Evolutionary conservation across 495 filamentous ascomycete genomes (phyloP), one percentile per base, ranked within the genome.

Genomic region (Thermochaetoides thermophila): DNA sequence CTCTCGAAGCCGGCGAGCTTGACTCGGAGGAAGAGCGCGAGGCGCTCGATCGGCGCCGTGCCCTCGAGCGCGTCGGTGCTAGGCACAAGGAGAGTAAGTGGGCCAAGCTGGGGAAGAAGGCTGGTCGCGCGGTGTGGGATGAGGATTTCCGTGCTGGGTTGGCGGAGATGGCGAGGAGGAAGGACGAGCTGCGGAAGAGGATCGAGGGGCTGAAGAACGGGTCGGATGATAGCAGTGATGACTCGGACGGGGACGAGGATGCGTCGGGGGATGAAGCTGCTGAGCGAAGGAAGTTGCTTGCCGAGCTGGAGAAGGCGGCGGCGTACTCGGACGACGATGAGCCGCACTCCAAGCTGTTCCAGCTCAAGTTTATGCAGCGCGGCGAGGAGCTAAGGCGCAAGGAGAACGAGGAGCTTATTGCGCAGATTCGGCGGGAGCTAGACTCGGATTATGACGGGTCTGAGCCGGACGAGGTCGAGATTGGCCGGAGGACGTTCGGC

Each of bases 51-150:
- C 69, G 85, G 13, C 68, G 71, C 39, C 65, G 89, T 43, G 89
- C 89, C 4, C 72, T 80, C 53, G 86, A 87, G 48, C 64, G 89
- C 43, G 91, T 97, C 77, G 80, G 84, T 17, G 71, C 76, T 9
- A 79, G 83, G 40, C 86, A 95, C 56, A 68, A 75, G 34, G 82
- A 92, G 22, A 94, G 85, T 60, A 92, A 82, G 45, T 97, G 87
- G 84, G 86, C 87, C 8, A 95, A 93, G 62, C 73, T 73, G 32
- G 62, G 85, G 40, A 89, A 86, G 49, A 69, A 81, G 38, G 79
- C 70, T 27, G 78, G 80, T 6, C 73, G 81, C 26, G 75, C 74
- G 12, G 72, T 74, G 4, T 89, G 84, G 84, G 81, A 91, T 43
- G 81, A 84, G 24, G 76, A 87, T 44, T 82, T 80, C 23, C 71